These are phyloP conservation scores for Cantharellus cinnabarinus DNA, from an alignment of 768 basidiomycete species.

Conservation along the genomic window DNA sequence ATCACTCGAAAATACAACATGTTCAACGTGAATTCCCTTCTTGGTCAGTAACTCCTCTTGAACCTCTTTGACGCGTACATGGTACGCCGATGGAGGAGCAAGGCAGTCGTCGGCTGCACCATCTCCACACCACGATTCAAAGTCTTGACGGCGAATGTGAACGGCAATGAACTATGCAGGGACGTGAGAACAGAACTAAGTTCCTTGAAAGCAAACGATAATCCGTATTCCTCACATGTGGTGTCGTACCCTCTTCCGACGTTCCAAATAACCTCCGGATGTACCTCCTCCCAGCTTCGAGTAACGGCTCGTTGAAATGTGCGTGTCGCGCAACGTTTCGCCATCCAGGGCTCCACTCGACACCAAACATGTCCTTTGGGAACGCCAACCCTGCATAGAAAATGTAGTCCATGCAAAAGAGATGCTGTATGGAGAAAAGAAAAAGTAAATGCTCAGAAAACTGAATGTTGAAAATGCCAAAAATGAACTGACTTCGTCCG, in stretches of 20 bases:
- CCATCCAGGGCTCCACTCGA: background rate
- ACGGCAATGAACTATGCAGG: constrained; percentile 6
- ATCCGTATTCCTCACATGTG: background rate
- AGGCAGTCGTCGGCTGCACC: background rate
- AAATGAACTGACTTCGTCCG: background rate
- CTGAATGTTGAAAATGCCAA: background rate
- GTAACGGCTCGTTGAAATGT: background rate
- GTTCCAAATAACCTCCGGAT: background rate
- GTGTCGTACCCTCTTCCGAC: background rate
- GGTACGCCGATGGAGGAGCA: background rate
- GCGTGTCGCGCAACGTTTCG: background rate
- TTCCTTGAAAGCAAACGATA: too few relatives aligned
- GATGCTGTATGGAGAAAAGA: background rate
- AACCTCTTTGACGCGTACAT: constrained; percentile 1
- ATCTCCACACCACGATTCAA: background rate
- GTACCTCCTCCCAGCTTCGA: background rate
- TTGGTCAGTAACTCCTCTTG: background rate
- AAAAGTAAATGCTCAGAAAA: background rate
- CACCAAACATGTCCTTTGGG: background rate
- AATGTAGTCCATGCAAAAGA: background rate
- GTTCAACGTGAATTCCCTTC: background rate
- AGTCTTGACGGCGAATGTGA: constrained; percentile 8
- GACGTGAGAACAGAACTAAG: too few relatives aligned
- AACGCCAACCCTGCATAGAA: background rate
- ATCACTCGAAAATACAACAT: constrained; percentile 8